Conservation (phyloP, 129 eudicot species). For the Apium graveolens region DNA sequence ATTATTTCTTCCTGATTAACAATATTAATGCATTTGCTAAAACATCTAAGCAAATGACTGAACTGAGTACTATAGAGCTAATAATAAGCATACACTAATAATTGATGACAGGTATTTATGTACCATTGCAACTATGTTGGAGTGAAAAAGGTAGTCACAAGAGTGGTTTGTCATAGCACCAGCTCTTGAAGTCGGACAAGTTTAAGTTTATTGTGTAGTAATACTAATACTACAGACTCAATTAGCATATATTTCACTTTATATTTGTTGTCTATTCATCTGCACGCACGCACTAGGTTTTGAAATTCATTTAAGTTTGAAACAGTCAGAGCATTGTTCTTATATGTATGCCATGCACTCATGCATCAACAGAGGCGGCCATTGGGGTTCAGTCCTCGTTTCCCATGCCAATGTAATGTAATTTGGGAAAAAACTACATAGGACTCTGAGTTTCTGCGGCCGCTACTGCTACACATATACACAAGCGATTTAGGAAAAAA, state of each 20-base stretch:
- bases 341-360: neutral
- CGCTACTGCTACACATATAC: neutral
- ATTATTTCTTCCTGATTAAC: neutral
- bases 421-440: neutral
- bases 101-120: neutral
- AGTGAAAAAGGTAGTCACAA: neutral
- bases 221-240: neutral
- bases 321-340: slow-evolving; percentile 2
- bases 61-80: neutral
- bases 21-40: neutral
- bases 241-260: neutral
- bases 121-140: neutral
- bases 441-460: neutral
- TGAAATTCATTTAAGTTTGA: neutral
- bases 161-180: neutral
- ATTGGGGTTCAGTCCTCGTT: neutral
- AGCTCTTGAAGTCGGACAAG: neutral
- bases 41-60: neutral
- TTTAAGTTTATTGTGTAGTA: too few species aligned
- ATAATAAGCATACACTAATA: neutral
- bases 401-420: neutral
- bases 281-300: neutral
- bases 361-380: neutral
- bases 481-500: neutral
- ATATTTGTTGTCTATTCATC: neutral